A percentile compares a stretch with the other conserved stretches of the same genome.
Conservation (phyloP, 352 stramenopile genomes). For the Stephanocyclus meneghinianus region DNA sequence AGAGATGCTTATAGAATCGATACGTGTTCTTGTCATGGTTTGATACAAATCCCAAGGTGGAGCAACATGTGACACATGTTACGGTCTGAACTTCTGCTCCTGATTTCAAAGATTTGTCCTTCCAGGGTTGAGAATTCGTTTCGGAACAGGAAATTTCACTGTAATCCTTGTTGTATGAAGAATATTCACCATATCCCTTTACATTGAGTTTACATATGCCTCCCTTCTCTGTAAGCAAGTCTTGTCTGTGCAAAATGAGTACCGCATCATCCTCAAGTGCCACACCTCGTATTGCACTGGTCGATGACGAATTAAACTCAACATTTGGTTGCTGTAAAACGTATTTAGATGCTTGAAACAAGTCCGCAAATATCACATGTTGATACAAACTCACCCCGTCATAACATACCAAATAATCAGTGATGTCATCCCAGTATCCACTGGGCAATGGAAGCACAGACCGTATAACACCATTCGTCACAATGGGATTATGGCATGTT, state of each 20-base stretch:
- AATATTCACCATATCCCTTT: conserved; percentile 62
- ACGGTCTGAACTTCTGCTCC: conserved; percentile 37
- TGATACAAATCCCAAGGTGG: conserved; percentile 68
- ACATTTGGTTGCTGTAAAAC: conserved; percentile 55
- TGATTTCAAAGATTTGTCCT: conserved; percentile 33
- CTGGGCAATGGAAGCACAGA: conserved; percentile 59
- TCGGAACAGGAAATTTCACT: background rate
- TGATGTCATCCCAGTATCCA: conserved; percentile 80
- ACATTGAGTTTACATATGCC: conserved; percentile 49
- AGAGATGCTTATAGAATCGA: conserved; percentile 76
- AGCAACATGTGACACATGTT: conserved; percentile 66
- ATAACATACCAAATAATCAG: conserved; percentile 80
- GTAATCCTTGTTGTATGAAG: background rate
- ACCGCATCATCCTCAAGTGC: conserved; percentile 66
- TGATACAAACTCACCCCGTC: conserved; percentile 48
- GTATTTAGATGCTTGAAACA: background rate
- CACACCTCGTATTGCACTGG: conserved; percentile 25
- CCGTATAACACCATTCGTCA: conserved; percentile 38
- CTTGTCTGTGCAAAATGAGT: conserved; percentile 56
- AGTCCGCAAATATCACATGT: background rate
- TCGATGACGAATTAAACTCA: conserved; percentile 64
- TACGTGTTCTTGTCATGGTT: conserved; percentile 54
- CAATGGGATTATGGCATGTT: conserved; percentile 53
- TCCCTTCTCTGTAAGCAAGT: conserved; percentile 36
- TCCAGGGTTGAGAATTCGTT: conserved; percentile 30